A percentile compares a stretch with the other conserved stretches of the same genome.
phyloP scores from a whole-genome alignment of 2,329 filamentous ascomycete species.

The Sclerotinia spermophila region DNA sequence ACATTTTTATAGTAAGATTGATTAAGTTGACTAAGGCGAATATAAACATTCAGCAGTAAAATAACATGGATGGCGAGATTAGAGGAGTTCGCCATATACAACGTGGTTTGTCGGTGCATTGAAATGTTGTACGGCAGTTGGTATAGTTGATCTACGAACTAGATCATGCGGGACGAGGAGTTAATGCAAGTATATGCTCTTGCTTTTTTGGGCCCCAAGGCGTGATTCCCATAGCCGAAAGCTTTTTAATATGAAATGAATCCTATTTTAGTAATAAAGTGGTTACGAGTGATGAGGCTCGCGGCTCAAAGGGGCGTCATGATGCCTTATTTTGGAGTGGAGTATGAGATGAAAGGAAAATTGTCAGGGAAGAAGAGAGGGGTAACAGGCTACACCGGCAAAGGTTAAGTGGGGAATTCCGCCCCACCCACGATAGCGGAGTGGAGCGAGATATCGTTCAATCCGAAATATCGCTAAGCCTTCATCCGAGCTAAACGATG shows the following conservation, averaged over 20 bases:
- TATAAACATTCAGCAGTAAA: not conserved
- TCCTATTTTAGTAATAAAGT: not conserved
- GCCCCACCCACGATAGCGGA: not conserved
- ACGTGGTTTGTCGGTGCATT: not conserved
- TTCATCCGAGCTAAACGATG: not conserved
- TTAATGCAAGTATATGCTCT: not conserved
- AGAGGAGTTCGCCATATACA: not conserved
- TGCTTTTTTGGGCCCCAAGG: not conserved
- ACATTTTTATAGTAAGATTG: not conserved
- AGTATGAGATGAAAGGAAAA: not conserved
- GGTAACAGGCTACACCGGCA: not conserved
- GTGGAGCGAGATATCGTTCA: not conserved
- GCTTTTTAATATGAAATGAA: not conserved
- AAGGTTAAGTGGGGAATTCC: not conserved
- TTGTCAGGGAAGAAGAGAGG: constrained; percentile 7
- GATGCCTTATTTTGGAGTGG: not conserved
- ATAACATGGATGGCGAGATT: not conserved
- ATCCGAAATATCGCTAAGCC: not conserved
- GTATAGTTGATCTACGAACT: not conserved
- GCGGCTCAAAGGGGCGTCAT: not conserved
- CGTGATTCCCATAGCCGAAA: not conserved
- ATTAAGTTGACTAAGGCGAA: not conserved
- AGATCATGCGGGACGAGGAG: not conserved
- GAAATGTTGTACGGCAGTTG: not conserved
- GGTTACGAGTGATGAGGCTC: not conserved